Evolutionary conservation across 1,139 yeast genomes (phyloP).

Genomic region (Kodamaea suecica): DNA sequence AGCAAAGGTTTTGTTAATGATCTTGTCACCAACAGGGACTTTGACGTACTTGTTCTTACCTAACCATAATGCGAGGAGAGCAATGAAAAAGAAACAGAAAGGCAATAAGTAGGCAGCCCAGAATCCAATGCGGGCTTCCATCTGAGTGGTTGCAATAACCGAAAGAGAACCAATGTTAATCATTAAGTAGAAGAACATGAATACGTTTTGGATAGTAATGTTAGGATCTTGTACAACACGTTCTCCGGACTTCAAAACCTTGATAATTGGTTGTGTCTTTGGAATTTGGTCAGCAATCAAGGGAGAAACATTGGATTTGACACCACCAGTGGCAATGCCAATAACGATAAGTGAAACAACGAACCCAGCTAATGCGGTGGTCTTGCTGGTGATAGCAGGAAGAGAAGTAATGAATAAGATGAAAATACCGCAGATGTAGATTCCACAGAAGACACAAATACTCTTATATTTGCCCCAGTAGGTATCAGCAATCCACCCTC

Average conservation of each 20-base stretch:
- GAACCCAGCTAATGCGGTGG: conserved; percentile 51
- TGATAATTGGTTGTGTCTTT: conserved; percentile 21
- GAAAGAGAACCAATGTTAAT: conserved; percentile 26
- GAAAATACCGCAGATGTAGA: conserved; percentile 62
- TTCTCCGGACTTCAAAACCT: conserved; percentile 25
- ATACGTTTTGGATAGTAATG: conserved; percentile 26
- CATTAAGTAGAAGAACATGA: conserved; percentile 29
- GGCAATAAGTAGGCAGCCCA: conserved; percentile 48
- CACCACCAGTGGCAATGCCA: conserved; percentile 81
- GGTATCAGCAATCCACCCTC: conserved; percentile 76
- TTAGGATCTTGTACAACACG: conserved; percentile 25
- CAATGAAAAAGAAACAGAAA: conserved; percentile 63
- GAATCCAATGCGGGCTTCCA: conserved; percentile 25
- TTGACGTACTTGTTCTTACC: conserved; percentile 60
- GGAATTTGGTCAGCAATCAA: conserved; percentile 73
- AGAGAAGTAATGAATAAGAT: conserved; percentile 70
- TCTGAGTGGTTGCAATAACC: conserved; percentile 25
- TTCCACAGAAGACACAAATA: conserved; percentile 55
- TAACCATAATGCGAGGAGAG: conserved; percentile 49
- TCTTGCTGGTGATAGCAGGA: conserved; percentile 53
- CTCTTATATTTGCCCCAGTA: conserved; percentile 71
- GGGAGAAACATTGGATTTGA: conserved; percentile 76
- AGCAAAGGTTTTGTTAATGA: conserved; percentile 54
- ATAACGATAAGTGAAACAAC: conserved; percentile 61
- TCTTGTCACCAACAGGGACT: conserved; percentile 62